phyloP scores from a whole-genome alignment of 441 rosid genomes.

The Euphorbia corollata region DNA sequence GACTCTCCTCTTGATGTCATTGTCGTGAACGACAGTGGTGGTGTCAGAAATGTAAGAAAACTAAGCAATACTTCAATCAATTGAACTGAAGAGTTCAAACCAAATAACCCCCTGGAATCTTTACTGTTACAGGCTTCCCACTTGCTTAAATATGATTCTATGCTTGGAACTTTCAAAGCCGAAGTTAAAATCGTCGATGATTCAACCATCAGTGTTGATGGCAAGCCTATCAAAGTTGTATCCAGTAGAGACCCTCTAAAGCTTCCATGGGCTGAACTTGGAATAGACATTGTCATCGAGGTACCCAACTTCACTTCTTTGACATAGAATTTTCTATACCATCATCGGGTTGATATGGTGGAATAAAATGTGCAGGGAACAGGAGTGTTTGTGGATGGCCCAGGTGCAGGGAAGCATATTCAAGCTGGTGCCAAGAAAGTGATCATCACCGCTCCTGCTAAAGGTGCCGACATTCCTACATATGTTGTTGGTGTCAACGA shows the following conservation, averaged over 20 bases:
- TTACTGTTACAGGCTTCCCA: slow-evolving; percentile 62
- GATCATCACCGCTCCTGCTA: slow-evolving; percentile 91
- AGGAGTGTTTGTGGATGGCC: slow-evolving; percentile 89
- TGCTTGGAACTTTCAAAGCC: slow-evolving; percentile 92
- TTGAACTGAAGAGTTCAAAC: neutral
- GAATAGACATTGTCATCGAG: slow-evolving; percentile 95
- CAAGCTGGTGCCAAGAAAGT: slow-evolving; percentile 96
- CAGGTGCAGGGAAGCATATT: slow-evolving; percentile 92
- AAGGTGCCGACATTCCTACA: slow-evolving; percentile 96
- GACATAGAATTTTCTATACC: neutral
- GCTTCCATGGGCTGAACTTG: slow-evolving; percentile 97
- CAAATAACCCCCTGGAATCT: neutral
- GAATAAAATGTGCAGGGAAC: slow-evolving; percentile 47
- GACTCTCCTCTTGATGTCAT: slow-evolving; percentile 89
- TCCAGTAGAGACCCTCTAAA: slow-evolving; percentile 85
- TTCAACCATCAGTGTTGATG: slow-evolving; percentile 73
- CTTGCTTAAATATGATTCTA: slow-evolving; percentile 87
- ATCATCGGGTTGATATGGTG: neutral
- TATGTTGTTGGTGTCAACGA: slow-evolving; percentile 93
- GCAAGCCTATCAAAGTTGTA: slow-evolving; percentile 76
- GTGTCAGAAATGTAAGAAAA: slow-evolving; percentile 78
- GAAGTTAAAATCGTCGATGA: slow-evolving; percentile 76
- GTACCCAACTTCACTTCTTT: slow-evolving; percentile 20
- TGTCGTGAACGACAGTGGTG: slow-evolving; percentile 93
- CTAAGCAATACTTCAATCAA: neutral